Evolutionary conservation across 1,284 basidiomycete species (phyloP), one percentile per base, ranked within the genome.

Genomic region (Wolfiporia cocos): DNA sequence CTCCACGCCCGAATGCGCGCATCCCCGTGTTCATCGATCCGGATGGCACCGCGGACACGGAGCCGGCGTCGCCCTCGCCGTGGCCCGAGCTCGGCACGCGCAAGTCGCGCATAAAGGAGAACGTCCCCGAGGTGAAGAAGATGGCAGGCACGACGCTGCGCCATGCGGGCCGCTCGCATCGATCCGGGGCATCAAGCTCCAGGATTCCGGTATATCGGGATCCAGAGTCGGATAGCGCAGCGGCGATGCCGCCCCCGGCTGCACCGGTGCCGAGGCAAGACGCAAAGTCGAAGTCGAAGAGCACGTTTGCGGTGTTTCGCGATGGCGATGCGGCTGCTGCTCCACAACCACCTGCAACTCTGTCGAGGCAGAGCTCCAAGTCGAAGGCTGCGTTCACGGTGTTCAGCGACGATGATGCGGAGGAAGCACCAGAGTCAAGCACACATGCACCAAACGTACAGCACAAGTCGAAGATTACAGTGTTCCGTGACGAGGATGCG

Each of bases 1-100:
- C 48, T 3, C 50, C 70, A n/a, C 60, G 69, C 15, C 56, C 76
- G 9, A 86, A 84, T 49, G 66, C 70, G 10, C 76, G 76, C 26
- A 63, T 88, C 42, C 77, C 75, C 46, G 65, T 87, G 20, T 87
- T 85, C 55, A 69, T 81, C n/a, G 86, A 87, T 51, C 79, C 81
- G 9, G 64, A 70, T 2, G 80, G 75, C 21, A 63, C 68, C 10
- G 68, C 64, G 17, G 68, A 68, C 39, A 53, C 52, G 23, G 49
- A 52, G 19, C 47, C 48, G 9, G 54, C 59, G 22, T 50, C 62
- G 23, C 55, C 59, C 3, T 72, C 74, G 42, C 63, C 73, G 4
- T 88, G 80, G 73, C 72, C 75, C 18, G 85, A 86, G 45, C 59
- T 88, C 1, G 86, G 83, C 15, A 80, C 83, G 46, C 81, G 84